Evolutionary conservation across 2,329 filamentous ascomycete genomes (phyloP), one percentile per base, ranked within the genome.

Genomic region (Xylariales sp.): DNA sequence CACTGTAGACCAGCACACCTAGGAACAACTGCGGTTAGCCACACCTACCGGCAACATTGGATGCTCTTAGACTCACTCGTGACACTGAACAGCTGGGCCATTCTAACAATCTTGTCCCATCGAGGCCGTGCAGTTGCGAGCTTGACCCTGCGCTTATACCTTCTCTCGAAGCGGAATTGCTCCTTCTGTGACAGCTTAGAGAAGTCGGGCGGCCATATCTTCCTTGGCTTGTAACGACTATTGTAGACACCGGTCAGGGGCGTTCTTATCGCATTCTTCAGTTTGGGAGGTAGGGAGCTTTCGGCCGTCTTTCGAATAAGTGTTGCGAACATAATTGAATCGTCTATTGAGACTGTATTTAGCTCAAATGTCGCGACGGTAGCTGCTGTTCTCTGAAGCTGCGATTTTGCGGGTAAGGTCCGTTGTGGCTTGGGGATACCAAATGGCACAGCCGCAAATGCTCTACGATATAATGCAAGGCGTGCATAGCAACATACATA

Each of bases 121-220:
- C 57, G 48, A 25, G 59, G 58, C 29, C 57, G 48, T 40, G 49
- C 46, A 20, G 56, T 54, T n/a, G 58, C 58, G 6, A 60, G 56
- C 48, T 43, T 71, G 19, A 84, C 63, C 40, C 86, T 74, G 39
- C 86, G 74, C 64, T 88, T 85, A 65, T 84, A 90, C 57, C 84
- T 82, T 60, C 85, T 81, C 69, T 91, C 86, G 52, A 88, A 82
- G 31, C 80, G 75, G 58, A 90, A 84, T 62, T 90, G 82, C 56
- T 89, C 80, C 61, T 85, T 84, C 34, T 72, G 66, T 27, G 79
- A 79, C 45, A 91, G 74, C 57, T 78, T 76, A 47, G 72, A 66
- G 62, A 91, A 86, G 62, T 89, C 81, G 10, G 86, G 86, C 43
- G 86, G 86, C 86, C 86, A 91, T 49, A 78, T 68, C 58, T 84